Evolutionary conservation across 208 protist species (phyloP).

Genomic region (Trypanosoma caninum): DNA sequence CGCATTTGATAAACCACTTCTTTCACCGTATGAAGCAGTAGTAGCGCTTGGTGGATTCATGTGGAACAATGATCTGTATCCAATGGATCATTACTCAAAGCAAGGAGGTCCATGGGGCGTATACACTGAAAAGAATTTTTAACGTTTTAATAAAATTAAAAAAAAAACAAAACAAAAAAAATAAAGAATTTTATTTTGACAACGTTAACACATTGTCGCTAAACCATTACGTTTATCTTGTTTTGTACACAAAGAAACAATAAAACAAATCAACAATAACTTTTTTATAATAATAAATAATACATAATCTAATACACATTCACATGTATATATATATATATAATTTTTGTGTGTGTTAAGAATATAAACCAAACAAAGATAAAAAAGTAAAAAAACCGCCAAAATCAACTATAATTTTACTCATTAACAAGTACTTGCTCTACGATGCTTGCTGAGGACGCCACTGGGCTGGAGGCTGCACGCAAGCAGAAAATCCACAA

Average conservation of each 20-base stretch:
- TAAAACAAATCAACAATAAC: too few relatives aligned
- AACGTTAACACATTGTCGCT: too few relatives aligned
- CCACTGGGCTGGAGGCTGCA: constrained; percentile 74
- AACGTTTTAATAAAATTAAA: constrained; percentile 14
- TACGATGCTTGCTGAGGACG: constrained; percentile 56
- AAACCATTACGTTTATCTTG: too few relatives aligned
- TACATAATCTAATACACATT: too few relatives aligned
- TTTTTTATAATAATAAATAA: too few relatives aligned
- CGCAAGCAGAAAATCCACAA: constrained; percentile 89
- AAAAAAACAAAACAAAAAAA: constrained; percentile 8
- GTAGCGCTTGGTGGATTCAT: constrained; percentile 86
- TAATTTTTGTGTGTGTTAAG: too few relatives aligned
- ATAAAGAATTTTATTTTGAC: neutral
- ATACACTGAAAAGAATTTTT: constrained; percentile 84
- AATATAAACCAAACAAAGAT: constrained; percentile 1
- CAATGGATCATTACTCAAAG: constrained; percentile 98
- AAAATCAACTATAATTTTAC: constrained; percentile 14
- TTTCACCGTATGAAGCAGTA: constrained; percentile 97
- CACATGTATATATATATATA: neutral
- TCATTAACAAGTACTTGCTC: constrained; percentile 6
- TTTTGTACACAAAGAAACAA: neutral
- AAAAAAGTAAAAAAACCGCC: constrained; percentile 19
- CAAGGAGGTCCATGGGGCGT: constrained; percentile 92
- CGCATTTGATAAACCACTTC: constrained; percentile 94
- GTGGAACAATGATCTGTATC: constrained; percentile 89